Conservation (phyloP, 1,284 basidiomycete species). For the Exobasidium cylindrosporum region DNA sequence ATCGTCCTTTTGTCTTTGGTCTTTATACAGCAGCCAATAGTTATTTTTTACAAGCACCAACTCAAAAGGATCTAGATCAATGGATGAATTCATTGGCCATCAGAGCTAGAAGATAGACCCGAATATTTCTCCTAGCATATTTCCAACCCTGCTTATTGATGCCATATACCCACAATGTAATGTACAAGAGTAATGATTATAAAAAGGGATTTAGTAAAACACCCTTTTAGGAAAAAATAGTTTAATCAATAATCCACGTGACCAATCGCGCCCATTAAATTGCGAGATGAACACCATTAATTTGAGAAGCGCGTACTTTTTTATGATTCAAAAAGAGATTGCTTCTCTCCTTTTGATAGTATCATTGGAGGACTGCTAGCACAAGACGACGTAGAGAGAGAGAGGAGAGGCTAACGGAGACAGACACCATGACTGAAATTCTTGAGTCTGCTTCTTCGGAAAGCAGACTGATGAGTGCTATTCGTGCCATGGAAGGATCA, state of each 20-base stretch:
- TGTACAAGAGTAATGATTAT: no score
- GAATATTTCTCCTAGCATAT: neutral
- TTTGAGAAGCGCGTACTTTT: no score
- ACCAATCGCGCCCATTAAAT: neutral
- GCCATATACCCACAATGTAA: neutral
- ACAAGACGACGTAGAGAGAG: no score
- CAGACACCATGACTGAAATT: neutral
- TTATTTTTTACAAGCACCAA: slow-evolving; percentile 38
- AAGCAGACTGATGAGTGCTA: neutral
- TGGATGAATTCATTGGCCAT: slow-evolving; percentile 27
- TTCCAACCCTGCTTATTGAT: neutral
- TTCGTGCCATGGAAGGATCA: neutral
- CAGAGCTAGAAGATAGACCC: neutral
- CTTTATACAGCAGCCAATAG: slow-evolving; percentile 38
- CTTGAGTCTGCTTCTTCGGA: neutral
- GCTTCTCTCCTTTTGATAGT: no score
- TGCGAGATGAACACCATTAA: neutral
- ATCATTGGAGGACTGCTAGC: no score
- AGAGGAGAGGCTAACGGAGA: no score
- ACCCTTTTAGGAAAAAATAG: no score
- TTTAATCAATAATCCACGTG: no score
- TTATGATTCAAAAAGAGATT: no score
- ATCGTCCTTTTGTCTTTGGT: slow-evolving; percentile 33
- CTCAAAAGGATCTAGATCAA: slow-evolving; percentile 22
- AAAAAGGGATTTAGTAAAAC: no score